Base-by-base conservation (phyloP, 345 rosid species). In the Heritiera littoralis region DNA sequence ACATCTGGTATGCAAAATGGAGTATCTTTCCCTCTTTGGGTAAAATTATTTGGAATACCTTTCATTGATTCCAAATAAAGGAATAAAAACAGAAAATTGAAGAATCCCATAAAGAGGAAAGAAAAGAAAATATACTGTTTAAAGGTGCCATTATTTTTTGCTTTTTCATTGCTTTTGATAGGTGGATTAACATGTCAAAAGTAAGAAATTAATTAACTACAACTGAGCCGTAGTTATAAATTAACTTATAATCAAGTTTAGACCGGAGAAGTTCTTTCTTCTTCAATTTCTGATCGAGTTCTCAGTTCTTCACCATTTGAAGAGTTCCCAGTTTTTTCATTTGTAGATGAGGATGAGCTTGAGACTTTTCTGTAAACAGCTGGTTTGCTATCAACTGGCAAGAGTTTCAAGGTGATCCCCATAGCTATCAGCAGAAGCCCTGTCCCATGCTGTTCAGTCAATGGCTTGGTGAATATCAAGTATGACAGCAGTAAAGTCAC, bases 381-480 rank as follows among this genome's bases (percentile, higher is more conserved):
- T 8, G 69, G 69, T 28, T 74, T 52, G 9, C 52, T 84, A 65
- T 80, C 52, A 11, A 77, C 56, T 6, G 91, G 90, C 81, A 89
- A 64, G 35, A 88, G 86, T 79, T 90, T 94, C 84, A 93, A 71
- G 32, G 87, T 79, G 74, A 95, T 92, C 49, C 98, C 94, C 97
- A 95, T 90, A 17, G 89, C 88, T 52, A 93, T 93, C 52, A 92
- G 82, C 38, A 94, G 69, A 58, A 93, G 90, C 7, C 98, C 97
- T 0, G 91, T 89, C 30, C 93, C 90, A 72, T 93, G 97, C 61
- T 92, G 98, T 41, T 86, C 98, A 0, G 98, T 93, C 46, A 95
- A 81, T 7, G 98, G 95, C 82, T 95, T 95, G 4, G 98, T 93
- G 83, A 95, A 94, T 78, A 94, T 89, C 86, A 93, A 79, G 88